phyloP scores from a whole-genome alignment of 805 yeast species.

The Yarrowia keelungensis region DNA sequence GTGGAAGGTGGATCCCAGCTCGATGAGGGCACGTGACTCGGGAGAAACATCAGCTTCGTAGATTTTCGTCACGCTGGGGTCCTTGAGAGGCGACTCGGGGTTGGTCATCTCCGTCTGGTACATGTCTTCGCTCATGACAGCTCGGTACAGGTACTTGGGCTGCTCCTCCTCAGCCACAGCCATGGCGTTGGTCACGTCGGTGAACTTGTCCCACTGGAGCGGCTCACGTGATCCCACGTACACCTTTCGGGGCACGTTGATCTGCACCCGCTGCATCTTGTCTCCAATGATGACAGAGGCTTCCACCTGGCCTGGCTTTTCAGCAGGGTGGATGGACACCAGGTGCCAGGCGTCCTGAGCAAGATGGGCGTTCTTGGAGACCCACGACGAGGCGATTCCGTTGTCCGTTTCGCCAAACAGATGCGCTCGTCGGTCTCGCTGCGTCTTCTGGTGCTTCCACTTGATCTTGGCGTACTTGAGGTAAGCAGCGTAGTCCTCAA shows the following conservation, averaged over 20 bases:
- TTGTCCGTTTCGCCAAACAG: slow-evolving; percentile 76
- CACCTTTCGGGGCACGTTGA: slow-evolving; percentile 76
- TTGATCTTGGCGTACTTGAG: slow-evolving; percentile 80
- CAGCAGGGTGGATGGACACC: slow-evolving; percentile 62
- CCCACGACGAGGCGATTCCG: slow-evolving; percentile 66
- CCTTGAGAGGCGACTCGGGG: slow-evolving; percentile 68
- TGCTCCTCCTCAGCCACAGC: slow-evolving; percentile 73
- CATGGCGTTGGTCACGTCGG: slow-evolving; percentile 54
- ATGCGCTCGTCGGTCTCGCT: slow-evolving; percentile 71
- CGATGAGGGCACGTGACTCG: slow-evolving; percentile 76
- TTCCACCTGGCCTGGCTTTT: slow-evolving; percentile 73
- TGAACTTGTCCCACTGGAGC: slow-evolving; percentile 59
- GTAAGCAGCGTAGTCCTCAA: slow-evolving; percentile 54
- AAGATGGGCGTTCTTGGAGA: slow-evolving; percentile 78
- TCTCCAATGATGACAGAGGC: slow-evolving; percentile 74
- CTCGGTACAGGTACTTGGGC: slow-evolving; percentile 59
- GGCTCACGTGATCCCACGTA: slow-evolving; percentile 57
- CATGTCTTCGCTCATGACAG: slow-evolving; percentile 71
- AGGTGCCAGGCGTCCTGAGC: slow-evolving; percentile 87
- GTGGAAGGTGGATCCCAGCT: slow-evolving; percentile 74
- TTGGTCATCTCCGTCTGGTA: slow-evolving; percentile 64
- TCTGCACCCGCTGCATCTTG: slow-evolving; percentile 72
- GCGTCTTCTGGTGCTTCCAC: slow-evolving; percentile 81
- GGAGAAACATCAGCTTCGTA: slow-evolving; percentile 77
- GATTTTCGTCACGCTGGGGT: slow-evolving; percentile 66